Evolutionary conservation across 1,284 basidiomycete genomes (phyloP).

Genomic region (Meripilus lineatus): DNA sequence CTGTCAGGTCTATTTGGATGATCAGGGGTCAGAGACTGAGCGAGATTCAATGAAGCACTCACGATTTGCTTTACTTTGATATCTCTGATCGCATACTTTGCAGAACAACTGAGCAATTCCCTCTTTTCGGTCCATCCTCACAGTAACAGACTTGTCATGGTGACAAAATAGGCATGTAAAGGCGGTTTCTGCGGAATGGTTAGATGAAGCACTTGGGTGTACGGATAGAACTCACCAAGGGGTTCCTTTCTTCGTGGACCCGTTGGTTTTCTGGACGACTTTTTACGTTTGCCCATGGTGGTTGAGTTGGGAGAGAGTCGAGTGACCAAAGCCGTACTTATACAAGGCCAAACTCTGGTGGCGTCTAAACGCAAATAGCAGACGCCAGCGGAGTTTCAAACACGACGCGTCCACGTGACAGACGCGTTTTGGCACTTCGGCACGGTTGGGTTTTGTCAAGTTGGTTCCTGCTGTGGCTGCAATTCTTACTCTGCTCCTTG

Average conservation of each 20-base stretch:
- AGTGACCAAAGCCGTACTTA: background rate
- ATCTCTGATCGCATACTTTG: slow-evolving; percentile 77
- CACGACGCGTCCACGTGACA: slow-evolving; percentile 1
- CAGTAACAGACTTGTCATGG: slow-evolving; percentile 85
- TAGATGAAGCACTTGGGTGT: slow-evolving; percentile 2
- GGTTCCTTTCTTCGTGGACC: slow-evolving; percentile 59
- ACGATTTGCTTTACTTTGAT: slow-evolving; percentile 83
- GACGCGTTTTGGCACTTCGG: background rate
- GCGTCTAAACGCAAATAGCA: background rate
- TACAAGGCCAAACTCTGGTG: slow-evolving; percentile 5
- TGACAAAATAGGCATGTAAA: slow-evolving; percentile 90
- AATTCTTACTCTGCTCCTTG: no score
- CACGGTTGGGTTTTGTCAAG: background rate
- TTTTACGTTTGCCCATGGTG: slow-evolving; percentile 80
- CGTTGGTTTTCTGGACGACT: slow-evolving; percentile 69
- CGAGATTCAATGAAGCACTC: no score
- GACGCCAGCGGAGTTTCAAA: background rate
- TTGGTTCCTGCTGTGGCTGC: slow-evolving; percentile 5
- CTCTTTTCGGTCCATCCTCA: slow-evolving; percentile 81
- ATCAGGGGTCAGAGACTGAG: background rate
- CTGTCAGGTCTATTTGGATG: slow-evolving; percentile 61
- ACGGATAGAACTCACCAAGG: slow-evolving; percentile 46
- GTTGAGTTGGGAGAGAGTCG: slow-evolving; percentile 1
- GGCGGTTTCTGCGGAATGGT: slow-evolving; percentile 51
- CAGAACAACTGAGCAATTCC: slow-evolving; percentile 74